Percentiles rank a stretch among this genome's conserved stretches.
phyloP scores from a whole-genome alignment of 1,284 basidiomycete genomes.

The Ganoderma resinaceum region DNA sequence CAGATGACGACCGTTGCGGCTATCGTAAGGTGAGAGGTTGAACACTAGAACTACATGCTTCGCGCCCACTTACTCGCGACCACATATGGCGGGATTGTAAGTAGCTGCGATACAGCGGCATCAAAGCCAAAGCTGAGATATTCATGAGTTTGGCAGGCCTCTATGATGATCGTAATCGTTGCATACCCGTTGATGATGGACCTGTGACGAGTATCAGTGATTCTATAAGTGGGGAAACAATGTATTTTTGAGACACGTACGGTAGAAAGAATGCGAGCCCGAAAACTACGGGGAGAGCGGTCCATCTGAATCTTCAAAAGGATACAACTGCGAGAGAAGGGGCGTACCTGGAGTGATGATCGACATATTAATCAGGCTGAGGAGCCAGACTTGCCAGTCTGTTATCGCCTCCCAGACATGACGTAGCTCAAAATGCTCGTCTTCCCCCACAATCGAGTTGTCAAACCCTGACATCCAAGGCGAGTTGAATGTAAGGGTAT shows the following conservation, averaged over 20 bases:
- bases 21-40: conserved; percentile 30
- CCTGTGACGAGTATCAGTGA: conserved; percentile 40
- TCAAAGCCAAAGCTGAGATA: conserved; percentile 58
- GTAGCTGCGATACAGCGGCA: conserved; percentile 63
- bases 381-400: conserved; percentile 74
- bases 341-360: conserved; percentile 62
- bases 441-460: conserved; percentile 70
- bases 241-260: conserved; percentile 13
- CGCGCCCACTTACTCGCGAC: conserved; percentile 55
- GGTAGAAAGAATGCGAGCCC: conserved; percentile 33
- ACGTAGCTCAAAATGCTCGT: conserved; percentile 62
- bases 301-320: neutral
- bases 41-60: conserved; percentile 24
- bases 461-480: conserved; percentile 56
- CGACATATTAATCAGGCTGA: conserved; percentile 66
- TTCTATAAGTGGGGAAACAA: neutral
- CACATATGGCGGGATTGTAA: conserved; percentile 74
- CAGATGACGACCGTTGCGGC: conserved; percentile 59
- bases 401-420: conserved; percentile 61
- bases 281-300: conserved; percentile 20
- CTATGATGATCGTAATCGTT: no score
- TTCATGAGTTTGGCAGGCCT: no score
- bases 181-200: conserved; percentile 61
- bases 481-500: neutral
- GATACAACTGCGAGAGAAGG: conserved; percentile 8